phyloP scores from a whole-genome alignment of 2,329 filamentous ascomycete species.

The Scorias spongiosa region DNA sequence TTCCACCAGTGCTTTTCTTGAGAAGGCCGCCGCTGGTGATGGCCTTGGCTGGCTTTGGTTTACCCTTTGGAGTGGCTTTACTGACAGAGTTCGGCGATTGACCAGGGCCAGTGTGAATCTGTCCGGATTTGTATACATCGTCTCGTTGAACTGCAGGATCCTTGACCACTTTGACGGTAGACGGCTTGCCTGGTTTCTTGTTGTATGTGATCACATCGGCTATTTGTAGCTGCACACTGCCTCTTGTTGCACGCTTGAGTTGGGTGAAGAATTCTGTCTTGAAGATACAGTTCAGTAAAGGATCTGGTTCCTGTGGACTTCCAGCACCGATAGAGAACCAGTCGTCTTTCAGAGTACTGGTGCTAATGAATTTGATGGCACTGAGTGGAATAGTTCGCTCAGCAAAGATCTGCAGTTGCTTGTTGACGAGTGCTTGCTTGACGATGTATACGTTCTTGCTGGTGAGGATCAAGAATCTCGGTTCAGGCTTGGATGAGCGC shows the following conservation, averaged over 20 bases:
- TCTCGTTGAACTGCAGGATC: conserved; percentile 57
- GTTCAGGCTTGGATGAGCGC: conserved; percentile 83
- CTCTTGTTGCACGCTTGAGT: conserved; percentile 63
- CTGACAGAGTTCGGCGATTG: conserved; percentile 73
- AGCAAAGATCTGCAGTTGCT: conserved; percentile 63
- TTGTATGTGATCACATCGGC: conserved; percentile 82
- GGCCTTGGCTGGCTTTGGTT: conserved; percentile 71
- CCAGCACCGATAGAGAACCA: conserved; percentile 91
- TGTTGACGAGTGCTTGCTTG: conserved; percentile 67
- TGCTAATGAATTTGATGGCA: conserved; percentile 73
- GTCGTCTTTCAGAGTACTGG: conserved; percentile 74
- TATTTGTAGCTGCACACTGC: conserved; percentile 68
- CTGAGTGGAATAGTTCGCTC: conserved; percentile 74
- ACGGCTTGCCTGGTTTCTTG: conserved; percentile 91
- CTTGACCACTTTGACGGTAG: conserved; percentile 76
- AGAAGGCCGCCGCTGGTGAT: conserved; percentile 91
- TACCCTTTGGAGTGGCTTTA: conserved; percentile 71
- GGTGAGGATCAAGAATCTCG: conserved; percentile 72
- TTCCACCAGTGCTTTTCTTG: conserved; percentile 56
- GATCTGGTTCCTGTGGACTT: conserved; percentile 83
- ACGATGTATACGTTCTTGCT: conserved; percentile 72
- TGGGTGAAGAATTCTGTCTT: conserved; percentile 98
- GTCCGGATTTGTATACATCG: conserved; percentile 88
- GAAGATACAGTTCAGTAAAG: conserved; percentile 81
- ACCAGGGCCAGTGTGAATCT: conserved; percentile 72